Evolutionary conservation across 768 basidiomycete genomes (phyloP).

Genomic region (Rhizopogon rudus): DNA sequence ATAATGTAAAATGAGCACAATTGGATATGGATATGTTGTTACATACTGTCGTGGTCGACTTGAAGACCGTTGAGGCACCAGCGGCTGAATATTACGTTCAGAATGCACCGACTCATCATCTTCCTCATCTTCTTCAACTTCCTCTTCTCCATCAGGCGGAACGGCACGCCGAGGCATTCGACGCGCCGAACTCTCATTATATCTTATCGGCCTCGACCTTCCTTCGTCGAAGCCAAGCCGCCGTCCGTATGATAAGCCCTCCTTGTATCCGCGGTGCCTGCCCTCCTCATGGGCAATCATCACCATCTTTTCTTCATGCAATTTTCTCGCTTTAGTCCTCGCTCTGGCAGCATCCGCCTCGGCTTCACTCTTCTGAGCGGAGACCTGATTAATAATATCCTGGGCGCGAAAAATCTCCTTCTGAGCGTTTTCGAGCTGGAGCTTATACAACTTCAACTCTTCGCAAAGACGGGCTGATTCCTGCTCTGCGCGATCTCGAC

Average conservation of each 20-base stretch:
- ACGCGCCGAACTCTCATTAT: slow-evolving; percentile 5
- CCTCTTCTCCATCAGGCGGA: slow-evolving; percentile 7
- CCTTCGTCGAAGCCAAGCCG: slow-evolving; percentile 25
- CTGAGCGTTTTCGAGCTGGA: slow-evolving; percentile 41
- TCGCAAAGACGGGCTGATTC: slow-evolving; percentile 33
- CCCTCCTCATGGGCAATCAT: slow-evolving; percentile 42
- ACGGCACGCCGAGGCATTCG: slow-evolving; percentile 9
- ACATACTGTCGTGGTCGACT: slow-evolving; percentile 20
- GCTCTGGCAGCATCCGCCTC: slow-evolving; percentile 42
- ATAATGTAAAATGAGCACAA: not conserved
- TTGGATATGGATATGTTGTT: not conserved
- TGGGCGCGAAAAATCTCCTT: slow-evolving; percentile 39
- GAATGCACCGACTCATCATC: slow-evolving; percentile 12
- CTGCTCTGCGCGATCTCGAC: slow-evolving; percentile 32
- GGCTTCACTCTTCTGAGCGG: slow-evolving; percentile 37
- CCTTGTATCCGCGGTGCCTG: slow-evolving; percentile 32
- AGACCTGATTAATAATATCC: slow-evolving; percentile 37
- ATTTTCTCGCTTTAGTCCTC: slow-evolving; percentile 37
- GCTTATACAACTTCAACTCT: slow-evolving; percentile 41
- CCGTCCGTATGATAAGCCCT: slow-evolving; percentile 34
- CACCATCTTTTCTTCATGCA: slow-evolving; percentile 37
- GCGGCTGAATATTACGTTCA: slow-evolving; percentile 13
- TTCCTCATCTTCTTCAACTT: slow-evolving; percentile 13
- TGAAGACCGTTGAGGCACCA: slow-evolving; percentile 1
- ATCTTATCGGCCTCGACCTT: slow-evolving; percentile 10